These are phyloP conservation scores for Rhododendron henanense DNA, from an alignment of 148 eudicot species.

Conservation along the genomic window DNA sequence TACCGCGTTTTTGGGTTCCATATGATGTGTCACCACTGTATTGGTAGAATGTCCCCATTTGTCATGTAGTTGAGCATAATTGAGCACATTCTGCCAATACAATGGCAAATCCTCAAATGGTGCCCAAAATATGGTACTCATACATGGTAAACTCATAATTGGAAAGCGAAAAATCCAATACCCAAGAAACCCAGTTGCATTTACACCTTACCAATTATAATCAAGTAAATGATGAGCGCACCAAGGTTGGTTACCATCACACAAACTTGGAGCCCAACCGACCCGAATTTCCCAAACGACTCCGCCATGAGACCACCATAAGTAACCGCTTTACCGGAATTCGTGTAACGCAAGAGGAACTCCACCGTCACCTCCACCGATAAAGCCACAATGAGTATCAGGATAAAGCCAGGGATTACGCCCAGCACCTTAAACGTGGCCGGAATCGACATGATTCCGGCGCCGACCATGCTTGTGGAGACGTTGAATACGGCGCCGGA, in stretches of 20 bases:
- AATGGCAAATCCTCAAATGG: background rate
- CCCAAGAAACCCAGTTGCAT: background rate
- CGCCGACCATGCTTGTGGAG: constrained; percentile 85
- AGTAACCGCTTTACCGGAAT: constrained; percentile 46
- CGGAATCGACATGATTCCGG: constrained; percentile 92
- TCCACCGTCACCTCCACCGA: constrained; percentile 75
- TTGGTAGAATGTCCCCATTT: background rate
- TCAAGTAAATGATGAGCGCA: constrained; percentile 67
- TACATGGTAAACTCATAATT: background rate
- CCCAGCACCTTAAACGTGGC: constrained; percentile 85
- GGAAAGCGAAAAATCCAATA: background rate
- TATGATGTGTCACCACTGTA: too few species aligned
- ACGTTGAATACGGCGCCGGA: constrained; percentile 73
- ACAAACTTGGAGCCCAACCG: constrained; percentile 61
- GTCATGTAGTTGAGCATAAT: background rate
- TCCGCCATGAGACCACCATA: constrained; percentile 78
- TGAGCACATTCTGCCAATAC: background rate
- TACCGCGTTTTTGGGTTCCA: too few species aligned
- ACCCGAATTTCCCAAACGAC: constrained; percentile 70
- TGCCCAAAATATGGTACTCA: background rate
- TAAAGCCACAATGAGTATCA: constrained; percentile 54
- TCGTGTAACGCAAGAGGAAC: constrained; percentile 59
- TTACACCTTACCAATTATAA: constrained; percentile 60
- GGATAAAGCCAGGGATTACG: constrained; percentile 52
- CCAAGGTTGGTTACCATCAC: constrained; percentile 72